Base-by-base conservation (phyloP, 2,329 filamentous ascomycete genomes). In the Calcarisporium arbuscula region DNA sequence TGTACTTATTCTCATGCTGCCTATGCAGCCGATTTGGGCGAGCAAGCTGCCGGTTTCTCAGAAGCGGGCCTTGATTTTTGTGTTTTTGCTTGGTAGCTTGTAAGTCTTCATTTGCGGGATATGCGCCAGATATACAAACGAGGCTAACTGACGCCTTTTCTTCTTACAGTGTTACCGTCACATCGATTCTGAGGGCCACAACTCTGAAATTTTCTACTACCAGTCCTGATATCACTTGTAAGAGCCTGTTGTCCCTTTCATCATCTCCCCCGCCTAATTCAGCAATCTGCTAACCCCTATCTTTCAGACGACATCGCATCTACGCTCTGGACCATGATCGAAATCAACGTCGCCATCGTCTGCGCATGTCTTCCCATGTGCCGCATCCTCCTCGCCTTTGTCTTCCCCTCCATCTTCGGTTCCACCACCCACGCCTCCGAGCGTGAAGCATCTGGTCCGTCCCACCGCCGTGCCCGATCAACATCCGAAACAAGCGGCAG, bases 1-100 rank as follows among this genome's bases (percentile, higher is more conserved):
- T 38, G 35, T 68, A 11, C 40, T 68, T 35, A 63, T 74, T 26
- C 48, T 73, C 26, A 21, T 57, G 14, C 46, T 74, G 28, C 68
- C 70, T 2, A 58, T 74, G 38, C 58, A 62, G 17, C 64, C 64
- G 15, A 57, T 73, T 11, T 65, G 64, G 55, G 44, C 52, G 14
- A 60, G 69, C 28, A 64, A 69, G 33, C 52, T 72, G 34, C 58
- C 58, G 4, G 42, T 47, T 5, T 48, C 49, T 9, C 58, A 64
- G 28, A 70, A 67, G 44, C 48, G 59, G 17, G 59, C 56, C 4
- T 42, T 70, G 21, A 62, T 63, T 38, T 38, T 57, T 19, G 54
- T 69, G 7, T 67, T 70, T 44, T 47, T 57, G 2, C 48, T 68
- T 9, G 66, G 66, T 20, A 43, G 60, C 5, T 58, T 64, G 59